phyloP scores from a whole-genome alignment of 257 asterid genomes.

The Nicotiana attenuata region DNA sequence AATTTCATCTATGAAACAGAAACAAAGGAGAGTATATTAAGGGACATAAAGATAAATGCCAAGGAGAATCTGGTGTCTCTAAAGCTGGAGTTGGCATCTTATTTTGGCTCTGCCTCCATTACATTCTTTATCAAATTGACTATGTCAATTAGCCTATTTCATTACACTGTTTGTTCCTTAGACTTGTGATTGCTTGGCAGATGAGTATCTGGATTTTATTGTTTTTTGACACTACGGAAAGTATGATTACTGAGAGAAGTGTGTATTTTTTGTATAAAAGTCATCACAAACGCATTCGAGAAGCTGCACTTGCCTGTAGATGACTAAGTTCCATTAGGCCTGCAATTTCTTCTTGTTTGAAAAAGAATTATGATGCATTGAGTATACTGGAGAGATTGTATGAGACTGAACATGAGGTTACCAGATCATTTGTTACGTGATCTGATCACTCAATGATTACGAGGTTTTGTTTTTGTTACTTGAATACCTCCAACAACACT shows the following conservation, averaged over 20 bases:
- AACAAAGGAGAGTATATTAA: not conserved
- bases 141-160: not conserved
- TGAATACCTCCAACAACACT: not conserved
- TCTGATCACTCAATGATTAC: not conserved
- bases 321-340: not conserved
- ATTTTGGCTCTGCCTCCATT: not conserved
- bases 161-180: not conserved
- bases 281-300: not conserved
- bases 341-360: not conserved
- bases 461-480: not conserved
- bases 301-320: not conserved
- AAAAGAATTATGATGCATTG: not conserved
- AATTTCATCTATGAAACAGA: not conserved
- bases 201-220: not conserved
- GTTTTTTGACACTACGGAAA: not conserved
- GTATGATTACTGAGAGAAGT: not conserved
- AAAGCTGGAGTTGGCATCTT: constrained; percentile 3
- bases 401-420: not conserved
- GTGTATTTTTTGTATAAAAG: not conserved
- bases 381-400: not conserved
- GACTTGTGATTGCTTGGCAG: not conserved
- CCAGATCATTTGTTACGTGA: not conserved
- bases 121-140: not conserved
- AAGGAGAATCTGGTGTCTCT: not conserved
- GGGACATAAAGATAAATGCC: not conserved